Percentiles rank a stretch among this genome's conserved stretches.
These are phyloP conservation scores for Epichloe hybrida DNA, from an alignment of 2,329 filamentous ascomycete species.

Conservation along the genomic window DNA sequence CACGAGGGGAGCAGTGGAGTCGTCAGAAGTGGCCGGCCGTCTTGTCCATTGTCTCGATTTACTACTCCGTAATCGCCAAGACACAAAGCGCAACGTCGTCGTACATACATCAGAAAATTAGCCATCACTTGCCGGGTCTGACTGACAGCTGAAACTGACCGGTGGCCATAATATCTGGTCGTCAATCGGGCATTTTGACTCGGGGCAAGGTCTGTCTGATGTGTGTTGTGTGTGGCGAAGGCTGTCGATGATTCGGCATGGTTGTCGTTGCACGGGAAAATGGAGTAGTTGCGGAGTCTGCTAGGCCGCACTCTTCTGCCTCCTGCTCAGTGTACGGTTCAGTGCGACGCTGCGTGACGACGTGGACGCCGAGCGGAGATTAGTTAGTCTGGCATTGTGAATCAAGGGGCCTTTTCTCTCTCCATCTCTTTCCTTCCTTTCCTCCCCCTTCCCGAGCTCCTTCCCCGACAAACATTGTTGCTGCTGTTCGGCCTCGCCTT, in stretches of 20 bases:
- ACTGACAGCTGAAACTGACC: slow-evolving; percentile 1
- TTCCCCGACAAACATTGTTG: neutral
- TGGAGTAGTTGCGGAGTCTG: neutral
- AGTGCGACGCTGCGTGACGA: neutral
- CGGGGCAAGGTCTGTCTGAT: neutral
- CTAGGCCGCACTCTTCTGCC: neutral
- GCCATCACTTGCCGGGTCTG: neutral
- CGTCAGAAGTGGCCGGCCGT: neutral
- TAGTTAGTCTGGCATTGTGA: neutral
- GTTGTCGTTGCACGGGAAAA: neutral
- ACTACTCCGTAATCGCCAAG: too few species aligned
- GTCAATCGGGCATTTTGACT: neutral
- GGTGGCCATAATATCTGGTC: neutral
- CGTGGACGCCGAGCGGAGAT: neutral
- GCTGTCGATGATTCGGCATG: neutral
- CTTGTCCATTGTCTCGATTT: neutral
- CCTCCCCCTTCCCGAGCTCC: neutral
- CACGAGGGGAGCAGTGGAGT: neutral
- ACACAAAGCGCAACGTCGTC: neutral
- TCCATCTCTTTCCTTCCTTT: too few species aligned
- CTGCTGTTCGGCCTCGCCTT: neutral
- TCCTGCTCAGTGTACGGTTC: neutral
- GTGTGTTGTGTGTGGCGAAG: neutral
- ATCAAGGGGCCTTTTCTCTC: neutral
- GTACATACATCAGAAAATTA: neutral